phyloP scores from a whole-genome alignment of 1,139 yeast species.

The Diutina scorzettiae region DNA sequence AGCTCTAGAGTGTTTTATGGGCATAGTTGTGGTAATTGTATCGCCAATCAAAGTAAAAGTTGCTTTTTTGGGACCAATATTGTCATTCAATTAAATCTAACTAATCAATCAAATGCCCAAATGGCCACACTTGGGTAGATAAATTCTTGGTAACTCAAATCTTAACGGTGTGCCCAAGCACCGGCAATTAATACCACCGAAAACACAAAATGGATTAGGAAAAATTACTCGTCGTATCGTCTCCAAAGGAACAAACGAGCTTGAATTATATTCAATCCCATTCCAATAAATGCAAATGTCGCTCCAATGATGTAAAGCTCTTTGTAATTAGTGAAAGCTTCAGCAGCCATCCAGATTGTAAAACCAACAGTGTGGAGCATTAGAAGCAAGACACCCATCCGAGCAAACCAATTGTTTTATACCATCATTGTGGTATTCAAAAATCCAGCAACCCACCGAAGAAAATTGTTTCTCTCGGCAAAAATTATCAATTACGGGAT shows the following conservation, averaged over 20 bases:
- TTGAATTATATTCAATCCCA: neutral
- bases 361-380: neutral
- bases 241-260: neutral
- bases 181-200: neutral
- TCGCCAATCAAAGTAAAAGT: neutral
- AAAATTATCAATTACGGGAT: slow-evolving; percentile 26
- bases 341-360: neutral
- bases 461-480: slow-evolving; percentile 34
- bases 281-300: neutral
- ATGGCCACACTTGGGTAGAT: neutral
- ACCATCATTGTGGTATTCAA: slow-evolving; percentile 23
- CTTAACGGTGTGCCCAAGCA: neutral
- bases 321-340: neutral
- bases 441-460: slow-evolving; percentile 31
- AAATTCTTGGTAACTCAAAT: neutral
- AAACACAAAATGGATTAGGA: neutral
- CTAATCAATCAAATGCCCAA: slow-evolving; percentile 1
- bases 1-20: neutral
- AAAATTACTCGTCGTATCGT: neutral
- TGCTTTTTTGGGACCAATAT: neutral
- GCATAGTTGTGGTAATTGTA: neutral
- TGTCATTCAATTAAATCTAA: neutral
- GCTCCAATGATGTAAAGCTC: neutral
- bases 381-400: neutral
- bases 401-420: slow-evolving; percentile 27